A percentile compares a stretch with the other conserved stretches of the same genome.
Conservation (phyloP, 1,284 basidiomycete species). For the Agaricales sp. region DNA sequence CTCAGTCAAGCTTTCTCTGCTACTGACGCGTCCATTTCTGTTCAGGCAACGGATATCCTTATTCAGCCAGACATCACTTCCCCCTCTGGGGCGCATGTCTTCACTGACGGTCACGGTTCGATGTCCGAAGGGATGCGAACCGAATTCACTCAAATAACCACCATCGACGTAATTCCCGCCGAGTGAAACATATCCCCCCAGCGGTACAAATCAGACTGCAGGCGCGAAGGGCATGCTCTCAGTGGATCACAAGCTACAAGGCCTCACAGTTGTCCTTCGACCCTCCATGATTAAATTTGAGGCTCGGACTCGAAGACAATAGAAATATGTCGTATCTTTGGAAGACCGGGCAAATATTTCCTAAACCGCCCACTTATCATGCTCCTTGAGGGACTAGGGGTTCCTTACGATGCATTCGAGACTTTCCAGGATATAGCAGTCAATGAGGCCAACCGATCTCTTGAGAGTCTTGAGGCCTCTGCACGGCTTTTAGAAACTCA, state of each 20-base stretch:
- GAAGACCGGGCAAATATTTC: slow-evolving; percentile 43
- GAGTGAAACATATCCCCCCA: slow-evolving; percentile 27
- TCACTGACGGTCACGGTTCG: slow-evolving; percentile 65
- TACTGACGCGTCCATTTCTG: slow-evolving; percentile 46
- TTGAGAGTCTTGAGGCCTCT: slow-evolving; percentile 30
- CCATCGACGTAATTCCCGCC: slow-evolving; percentile 26
- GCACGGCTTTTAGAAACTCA: slow-evolving; percentile 34
- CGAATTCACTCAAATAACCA: slow-evolving; percentile 35
- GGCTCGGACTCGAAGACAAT: slow-evolving; percentile 34
- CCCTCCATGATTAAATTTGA: slow-evolving; percentile 58
- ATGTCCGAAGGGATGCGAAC: slow-evolving; percentile 48
- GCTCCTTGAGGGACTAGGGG: slow-evolving; percentile 49
- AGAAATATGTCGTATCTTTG: slow-evolving; percentile 58
- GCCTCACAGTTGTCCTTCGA: slow-evolving; percentile 36
- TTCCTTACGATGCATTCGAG: slow-evolving; percentile 43
- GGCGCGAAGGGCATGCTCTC: slow-evolving; percentile 58
- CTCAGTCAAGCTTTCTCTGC: slow-evolving; percentile 67
- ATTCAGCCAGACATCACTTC: not conserved
- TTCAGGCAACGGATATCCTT: slow-evolving; percentile 13
- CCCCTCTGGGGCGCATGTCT: slow-evolving; percentile 24
- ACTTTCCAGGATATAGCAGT: slow-evolving; percentile 45
- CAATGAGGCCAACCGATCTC: slow-evolving; percentile 29
- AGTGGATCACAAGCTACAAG: slow-evolving; percentile 38
- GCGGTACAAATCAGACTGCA: slow-evolving; percentile 51
- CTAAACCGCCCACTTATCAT: slow-evolving; percentile 65